A percentile compares a stretch with the other conserved stretches of the same genome.
phyloP scores from a whole-genome alignment of 2,329 filamentous ascomycete genomes.

The Curvularia sp. region DNA sequence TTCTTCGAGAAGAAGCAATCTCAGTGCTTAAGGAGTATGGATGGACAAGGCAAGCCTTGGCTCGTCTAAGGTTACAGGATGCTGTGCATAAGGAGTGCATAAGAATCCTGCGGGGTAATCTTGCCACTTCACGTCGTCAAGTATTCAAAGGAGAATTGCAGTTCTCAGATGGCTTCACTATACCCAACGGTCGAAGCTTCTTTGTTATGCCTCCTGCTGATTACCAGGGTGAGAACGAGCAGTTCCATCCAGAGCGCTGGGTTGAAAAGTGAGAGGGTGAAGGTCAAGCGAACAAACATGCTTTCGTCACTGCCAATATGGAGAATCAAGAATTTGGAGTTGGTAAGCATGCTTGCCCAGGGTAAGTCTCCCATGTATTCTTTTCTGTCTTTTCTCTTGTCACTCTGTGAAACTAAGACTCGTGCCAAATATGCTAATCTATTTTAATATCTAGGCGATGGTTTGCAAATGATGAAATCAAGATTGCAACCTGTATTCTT shows the following conservation, averaged over 20 bases:
- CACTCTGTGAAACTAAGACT: too few relatives aligned
- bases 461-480: conserved; percentile 5
- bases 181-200: background rate
- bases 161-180: conserved; percentile 2
- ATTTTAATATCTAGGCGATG: background rate
- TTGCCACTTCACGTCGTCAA: background rate
- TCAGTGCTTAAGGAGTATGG: conserved; percentile 1
- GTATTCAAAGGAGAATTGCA: background rate
- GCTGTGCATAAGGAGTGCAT: conserved; percentile 2
- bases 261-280: background rate
- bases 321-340: conserved; percentile 1
- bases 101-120: background rate
- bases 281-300: conserved; percentile 1
- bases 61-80: conserved; percentile 2
- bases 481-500: conserved; percentile 1
- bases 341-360: conserved; percentile 3
- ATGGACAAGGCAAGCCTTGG: conserved; percentile 4
- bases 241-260: conserved; percentile 5
- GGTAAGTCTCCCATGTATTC: background rate
- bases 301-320: background rate
- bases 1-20: conserved; percentile 1
- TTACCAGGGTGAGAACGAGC: background rate
- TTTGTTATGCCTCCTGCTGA: conserved; percentile 2
- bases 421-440: background rate
- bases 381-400: background rate